Percentiles rank a stretch among this genome's conserved stretches.
phyloP scores from a whole-genome alignment of 495 filamentous ascomycete species.

The Penicillium paxilli region DNA sequence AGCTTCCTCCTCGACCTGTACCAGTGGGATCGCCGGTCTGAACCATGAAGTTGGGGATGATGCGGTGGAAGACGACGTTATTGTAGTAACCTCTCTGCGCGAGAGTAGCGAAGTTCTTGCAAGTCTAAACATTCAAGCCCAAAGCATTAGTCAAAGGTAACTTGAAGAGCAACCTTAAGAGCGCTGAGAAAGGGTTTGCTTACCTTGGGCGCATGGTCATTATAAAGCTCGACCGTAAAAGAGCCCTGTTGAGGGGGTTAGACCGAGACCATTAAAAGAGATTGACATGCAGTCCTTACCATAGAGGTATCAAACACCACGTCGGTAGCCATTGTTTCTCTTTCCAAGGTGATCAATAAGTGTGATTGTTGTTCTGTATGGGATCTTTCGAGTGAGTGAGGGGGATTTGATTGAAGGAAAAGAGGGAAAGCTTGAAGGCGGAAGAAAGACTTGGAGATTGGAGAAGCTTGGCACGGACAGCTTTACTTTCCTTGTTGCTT shows the following conservation, averaged over 20 bases:
- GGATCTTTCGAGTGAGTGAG: too few relatives aligned
- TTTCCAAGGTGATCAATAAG: conserved; percentile 5
- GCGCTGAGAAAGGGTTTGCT: conserved; percentile 1
- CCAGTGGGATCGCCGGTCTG: conserved; percentile 96
- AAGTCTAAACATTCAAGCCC: conserved; percentile 60
- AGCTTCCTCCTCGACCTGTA: conserved; percentile 85
- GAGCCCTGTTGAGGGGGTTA: conserved; percentile 60
- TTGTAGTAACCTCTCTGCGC: conserved; percentile 84
- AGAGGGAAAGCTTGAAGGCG: background rate
- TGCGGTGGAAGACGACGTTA: conserved; percentile 81
- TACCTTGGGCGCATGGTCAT: conserved; percentile 70
- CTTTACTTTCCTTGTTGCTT: conserved; percentile 8
- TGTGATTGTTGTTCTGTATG: too few relatives aligned
- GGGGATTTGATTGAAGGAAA: too few relatives aligned
- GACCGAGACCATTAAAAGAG: background rate
- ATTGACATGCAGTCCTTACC: conserved; percentile 42
- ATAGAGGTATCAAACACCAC: conserved; percentile 80
- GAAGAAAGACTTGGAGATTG: conserved; percentile 2
- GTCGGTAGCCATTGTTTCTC: conserved; percentile 82
- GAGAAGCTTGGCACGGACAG: conserved; percentile 6
- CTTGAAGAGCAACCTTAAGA: background rate
- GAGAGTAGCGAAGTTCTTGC: conserved; percentile 84
- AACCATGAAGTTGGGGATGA: conserved; percentile 96
- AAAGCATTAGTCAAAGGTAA: conserved; percentile 12
- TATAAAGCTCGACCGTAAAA: conserved; percentile 89